Base-by-base conservation (phyloP, 129 eudicot genomes). In the Tagetes patula region DNA sequence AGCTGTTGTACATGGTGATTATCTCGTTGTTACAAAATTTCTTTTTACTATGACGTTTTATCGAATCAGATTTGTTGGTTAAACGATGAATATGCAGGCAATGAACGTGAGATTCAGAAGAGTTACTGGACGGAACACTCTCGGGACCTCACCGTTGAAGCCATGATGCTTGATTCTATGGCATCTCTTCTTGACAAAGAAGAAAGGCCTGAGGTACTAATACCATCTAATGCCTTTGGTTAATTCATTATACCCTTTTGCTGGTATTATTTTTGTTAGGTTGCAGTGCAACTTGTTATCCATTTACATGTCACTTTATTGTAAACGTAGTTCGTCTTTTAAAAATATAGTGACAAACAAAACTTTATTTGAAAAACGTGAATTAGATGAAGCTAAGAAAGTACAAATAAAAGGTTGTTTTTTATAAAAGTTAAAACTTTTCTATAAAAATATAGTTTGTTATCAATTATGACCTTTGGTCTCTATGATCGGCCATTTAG, bases 61-160 rank as follows among this genome's bases (percentile, higher is more conserved):
- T 50, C 53, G 5, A 47, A 36, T 54, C 39, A 20, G 5, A 30
- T 65, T 73, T 37, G 66, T 36, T 46, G 79, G 50, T 75, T 72
- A 75, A 46, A 63, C 75, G 49, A 58, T 13, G 1, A 37, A 61
- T 61, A 33, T 62, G 76, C 48, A 81, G 79, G 65, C 65, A 87
- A 83, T 79, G 99, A 94, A 81, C 96, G 99, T 75, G 87, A 83
- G 80, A 55, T 83, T 30, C 91, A 86, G 77, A 94, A 90, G 94
- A 90, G 73, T 14, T 94, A 94, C 82, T 94, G 99, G 99, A 75
- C 70, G 13, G 96, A 62, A 12, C 46, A 36, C 45, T 62, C 67
- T 62, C 45, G 36, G 1, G 31, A 62, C 0, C 67, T 62, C 31
- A 62, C 67, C 13, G 45, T 62, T 36, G 67, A 62, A 37, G 67